Percentiles rank a stretch among this genome's conserved stretches.
phyloP scores from a whole-genome alignment of 495 filamentous ascomycete genomes.

The Neurospora sublineolata region DNA sequence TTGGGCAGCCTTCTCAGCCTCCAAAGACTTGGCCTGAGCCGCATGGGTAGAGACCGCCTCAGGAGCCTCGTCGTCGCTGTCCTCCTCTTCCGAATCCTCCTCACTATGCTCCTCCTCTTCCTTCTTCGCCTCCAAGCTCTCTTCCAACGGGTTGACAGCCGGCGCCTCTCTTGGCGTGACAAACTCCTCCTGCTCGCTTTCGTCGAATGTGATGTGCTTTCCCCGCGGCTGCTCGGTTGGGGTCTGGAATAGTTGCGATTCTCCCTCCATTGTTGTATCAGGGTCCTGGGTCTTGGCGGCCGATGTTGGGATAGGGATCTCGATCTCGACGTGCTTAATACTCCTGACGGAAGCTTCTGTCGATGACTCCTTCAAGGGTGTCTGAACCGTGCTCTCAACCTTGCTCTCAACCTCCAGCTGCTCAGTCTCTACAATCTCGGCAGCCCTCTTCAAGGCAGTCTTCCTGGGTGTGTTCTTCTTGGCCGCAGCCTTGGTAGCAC shows the following conservation, averaged over 20 bases:
- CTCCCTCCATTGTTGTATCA: slow-evolving; percentile 6
- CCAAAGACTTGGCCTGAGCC: slow-evolving; percentile 22
- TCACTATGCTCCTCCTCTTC: slow-evolving; percentile 1
- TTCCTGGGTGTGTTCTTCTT: background rate
- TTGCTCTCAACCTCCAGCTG: background rate
- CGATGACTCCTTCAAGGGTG: background rate
- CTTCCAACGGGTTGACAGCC: slow-evolving; percentile 15
- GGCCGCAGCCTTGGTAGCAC: background rate
- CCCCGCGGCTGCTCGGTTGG: slow-evolving; percentile 9
- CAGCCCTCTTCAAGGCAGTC: background rate
- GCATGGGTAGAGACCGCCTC: slow-evolving; percentile 33
- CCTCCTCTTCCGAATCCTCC: slow-evolving; percentile 22
- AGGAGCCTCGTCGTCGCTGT: slow-evolving; percentile 32
- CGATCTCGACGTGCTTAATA: slow-evolving; percentile 19
- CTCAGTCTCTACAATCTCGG: background rate
- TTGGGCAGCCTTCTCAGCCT: slow-evolving; percentile 25
- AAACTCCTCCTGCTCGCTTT: slow-evolving; percentile 22
- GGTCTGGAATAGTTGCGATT: slow-evolving; percentile 17
- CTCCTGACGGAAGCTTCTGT: background rate
- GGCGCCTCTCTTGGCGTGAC: slow-evolving; percentile 23
- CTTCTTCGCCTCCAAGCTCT: background rate
- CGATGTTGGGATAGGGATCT: slow-evolving; percentile 19
- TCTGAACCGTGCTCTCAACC: background rate
- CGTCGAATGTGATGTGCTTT: slow-evolving; percentile 21
- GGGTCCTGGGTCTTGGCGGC: slow-evolving; percentile 1